Evolutionary conservation across 202 grass and related monocot species (phyloP).

Genomic region (Miscanthus sacchariflorus): DNA sequence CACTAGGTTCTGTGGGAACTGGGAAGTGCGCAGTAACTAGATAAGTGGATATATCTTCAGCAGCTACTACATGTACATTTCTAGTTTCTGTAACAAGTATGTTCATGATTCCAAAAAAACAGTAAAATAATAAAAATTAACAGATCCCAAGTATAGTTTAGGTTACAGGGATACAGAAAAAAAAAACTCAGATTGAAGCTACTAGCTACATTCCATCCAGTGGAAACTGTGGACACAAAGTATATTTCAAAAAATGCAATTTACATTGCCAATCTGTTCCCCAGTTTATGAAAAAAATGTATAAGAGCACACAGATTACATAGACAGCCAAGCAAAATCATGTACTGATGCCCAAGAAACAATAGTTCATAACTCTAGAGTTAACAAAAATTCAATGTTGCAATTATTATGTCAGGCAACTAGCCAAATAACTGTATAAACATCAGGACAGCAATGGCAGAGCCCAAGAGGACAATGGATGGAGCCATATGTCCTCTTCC

Average conservation of each 20-base stretch:
- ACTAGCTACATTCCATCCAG: slow-evolving; percentile 1
- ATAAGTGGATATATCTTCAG: background rate
- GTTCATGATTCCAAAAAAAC: background rate
- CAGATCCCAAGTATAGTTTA: background rate
- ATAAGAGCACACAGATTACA: background rate
- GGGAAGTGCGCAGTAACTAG: background rate
- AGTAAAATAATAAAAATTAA: background rate
- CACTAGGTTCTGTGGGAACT: background rate
- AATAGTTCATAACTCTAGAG: background rate
- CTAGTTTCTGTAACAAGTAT: background rate
- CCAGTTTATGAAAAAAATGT: background rate
- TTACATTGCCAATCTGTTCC: background rate
- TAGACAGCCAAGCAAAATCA: background rate
- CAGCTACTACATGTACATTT: background rate
- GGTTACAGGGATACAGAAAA: background rate
- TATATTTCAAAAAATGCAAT: background rate
- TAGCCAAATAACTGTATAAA: background rate
- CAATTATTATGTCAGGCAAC: slow-evolving; percentile 22
- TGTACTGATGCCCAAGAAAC: slow-evolving; percentile 11
- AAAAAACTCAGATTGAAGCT: background rate
- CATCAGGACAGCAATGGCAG: background rate
- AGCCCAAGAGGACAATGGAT: background rate
- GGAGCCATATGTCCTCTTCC: background rate
- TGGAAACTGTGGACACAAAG: background rate
- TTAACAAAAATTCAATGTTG: slow-evolving; percentile 1